Base-by-base conservation (phyloP, 768 basidiomycete genomes). In the Pulveroboletus sp. region DNA sequence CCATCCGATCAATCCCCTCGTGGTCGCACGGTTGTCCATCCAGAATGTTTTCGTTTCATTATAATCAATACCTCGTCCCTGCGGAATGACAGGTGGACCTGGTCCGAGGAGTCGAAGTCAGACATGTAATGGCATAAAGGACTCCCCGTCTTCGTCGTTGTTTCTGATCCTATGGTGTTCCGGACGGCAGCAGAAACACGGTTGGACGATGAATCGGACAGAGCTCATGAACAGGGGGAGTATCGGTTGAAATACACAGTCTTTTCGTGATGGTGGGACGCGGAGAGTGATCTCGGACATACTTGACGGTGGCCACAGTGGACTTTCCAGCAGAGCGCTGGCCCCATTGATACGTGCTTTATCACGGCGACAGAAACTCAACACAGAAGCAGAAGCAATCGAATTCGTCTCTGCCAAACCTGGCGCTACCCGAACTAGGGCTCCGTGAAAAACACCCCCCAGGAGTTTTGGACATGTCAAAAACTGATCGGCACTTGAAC, bases 1-100 rank as follows among this genome's bases (percentile, higher is more conserved):
- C 89, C 89, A 90, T 39, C 88, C 86, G 27, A 86, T 29, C 67
- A 63, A 42, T 75, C 70, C 12, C 76, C 77, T 31, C 73, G 73
- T 11, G 68, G 67, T 20, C 80, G 73, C 68, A 85, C 77, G 17
- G 87, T 89, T 17, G 85, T 87, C 86, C 87, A 90, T 10, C 89
- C 88, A 2, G 82, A 78, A 12, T 76, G 73, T 64, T 89, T 85
- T 64, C 79, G 74, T 64, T 81, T 81, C 38, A 90, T 72, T 44
- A 90, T 71, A 20, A 79, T 76, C 24, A 91, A 67, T 19, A 89
- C 77, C 54, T 89, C 87, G 53, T 80, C 79, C 68, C 78, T 78
- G 34, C 67, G 67, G 64, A 90, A 88, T 4, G 77, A 68, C 16
- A 89, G 73, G 48, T 83, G 80, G 57, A 76, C 76, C 14, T 73